These are phyloP conservation scores for Zygosaccharomyces pseudobailii DNA, from an alignment of 1,139 yeast genomes.

Conservation along the genomic window DNA sequence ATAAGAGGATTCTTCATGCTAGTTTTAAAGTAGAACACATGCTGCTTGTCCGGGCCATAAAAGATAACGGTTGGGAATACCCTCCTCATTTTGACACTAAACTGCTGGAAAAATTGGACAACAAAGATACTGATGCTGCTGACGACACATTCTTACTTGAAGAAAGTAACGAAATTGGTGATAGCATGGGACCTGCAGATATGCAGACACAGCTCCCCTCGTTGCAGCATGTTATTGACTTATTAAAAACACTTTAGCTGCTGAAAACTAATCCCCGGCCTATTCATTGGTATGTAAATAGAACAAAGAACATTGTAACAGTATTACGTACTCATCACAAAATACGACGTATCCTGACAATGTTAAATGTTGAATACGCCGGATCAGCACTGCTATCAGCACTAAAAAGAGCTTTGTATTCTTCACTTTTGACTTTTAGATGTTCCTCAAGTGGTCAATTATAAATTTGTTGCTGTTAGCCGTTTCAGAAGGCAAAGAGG, in stretches of 20 bases:
- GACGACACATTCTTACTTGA: constrained; percentile 9
- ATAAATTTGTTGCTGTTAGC: background rate
- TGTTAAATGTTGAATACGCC: background rate
- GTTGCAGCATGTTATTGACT: constrained; percentile 4
- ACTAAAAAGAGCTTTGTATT: background rate
- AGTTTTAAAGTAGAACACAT: constrained; percentile 23
- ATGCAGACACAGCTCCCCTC: constrained; percentile 1
- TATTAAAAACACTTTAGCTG: background rate
- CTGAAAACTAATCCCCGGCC: too few species aligned
- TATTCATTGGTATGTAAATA: constrained; percentile 1
- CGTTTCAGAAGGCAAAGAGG: background rate
- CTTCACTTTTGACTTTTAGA: background rate
- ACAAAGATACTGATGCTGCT: constrained; percentile 1
- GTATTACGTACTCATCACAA: background rate
- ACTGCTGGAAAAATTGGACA: constrained; percentile 5
- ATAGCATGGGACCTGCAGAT: background rate
- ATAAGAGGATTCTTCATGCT: constrained; percentile 20
- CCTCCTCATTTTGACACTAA: constrained; percentile 20
- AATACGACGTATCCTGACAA: background rate
- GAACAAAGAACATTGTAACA: too few species aligned
- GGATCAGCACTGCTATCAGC: background rate
- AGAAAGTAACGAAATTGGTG: constrained; percentile 3
- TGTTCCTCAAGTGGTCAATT: background rate
- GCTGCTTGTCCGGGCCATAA: constrained; percentile 16
- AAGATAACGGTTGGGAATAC: constrained; percentile 24